Conservation (phyloP, 148 eudicot species). For the Cornus controversa region DNA sequence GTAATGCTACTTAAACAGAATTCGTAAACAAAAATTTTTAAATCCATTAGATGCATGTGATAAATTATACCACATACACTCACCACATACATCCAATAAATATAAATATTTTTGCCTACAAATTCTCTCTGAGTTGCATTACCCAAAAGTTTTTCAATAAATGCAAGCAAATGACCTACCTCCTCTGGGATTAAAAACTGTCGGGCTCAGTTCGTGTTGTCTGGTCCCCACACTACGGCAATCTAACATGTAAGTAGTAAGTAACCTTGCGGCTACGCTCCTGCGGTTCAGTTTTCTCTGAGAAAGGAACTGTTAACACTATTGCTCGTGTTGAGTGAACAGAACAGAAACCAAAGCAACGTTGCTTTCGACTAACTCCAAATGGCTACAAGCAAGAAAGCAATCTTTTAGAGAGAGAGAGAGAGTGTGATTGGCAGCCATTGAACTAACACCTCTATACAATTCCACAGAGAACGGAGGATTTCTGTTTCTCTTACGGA, state of each 20-base stretch:
- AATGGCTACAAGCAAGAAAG: conserved; percentile 7
- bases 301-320: background rate
- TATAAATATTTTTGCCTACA: too few species aligned
- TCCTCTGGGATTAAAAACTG: conserved; percentile 25
- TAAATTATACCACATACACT: too few species aligned
- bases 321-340: too few species aligned
- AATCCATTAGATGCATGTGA: too few species aligned
- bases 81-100: too few species aligned
- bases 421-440: background rate
- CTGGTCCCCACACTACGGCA: conserved; percentile 28
- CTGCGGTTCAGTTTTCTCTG: background rate
- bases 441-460: background rate
- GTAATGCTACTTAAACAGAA: too few species aligned
- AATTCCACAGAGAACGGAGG: background rate
- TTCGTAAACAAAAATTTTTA: too few species aligned
- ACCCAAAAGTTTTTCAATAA: too few species aligned
- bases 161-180: conserved; percentile 53
- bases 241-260: background rate
- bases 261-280: background rate
- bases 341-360: background rate
- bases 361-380: conserved; percentile 30
- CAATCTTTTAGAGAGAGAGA: background rate
- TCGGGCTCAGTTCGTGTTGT: conserved; percentile 12
- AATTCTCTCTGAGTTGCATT: too few species aligned
- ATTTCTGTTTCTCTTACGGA: background rate